A percentile compares a stretch with the other conserved stretches of the same genome.
Evolutionary conservation across 805 yeast genomes (phyloP).

Genomic region (Naumovozyma castellii): DNA sequence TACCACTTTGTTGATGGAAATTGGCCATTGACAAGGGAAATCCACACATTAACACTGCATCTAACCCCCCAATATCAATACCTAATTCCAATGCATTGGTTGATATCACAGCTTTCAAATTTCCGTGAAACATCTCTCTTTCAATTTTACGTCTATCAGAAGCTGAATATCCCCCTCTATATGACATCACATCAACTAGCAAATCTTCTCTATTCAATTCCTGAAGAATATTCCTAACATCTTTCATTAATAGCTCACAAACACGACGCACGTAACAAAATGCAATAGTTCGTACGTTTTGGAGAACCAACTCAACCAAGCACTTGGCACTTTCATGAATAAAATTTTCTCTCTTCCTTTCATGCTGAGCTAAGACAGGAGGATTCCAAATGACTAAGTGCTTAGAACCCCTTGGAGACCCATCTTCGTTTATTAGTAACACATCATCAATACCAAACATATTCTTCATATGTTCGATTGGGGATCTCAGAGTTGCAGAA

Average conservation of each 20-base stretch:
- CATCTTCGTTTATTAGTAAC: constrained; percentile 62
- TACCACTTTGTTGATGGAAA: constrained; percentile 90
- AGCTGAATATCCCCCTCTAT: constrained; percentile 90
- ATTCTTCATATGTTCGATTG: constrained; percentile 58
- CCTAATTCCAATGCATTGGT: constrained; percentile 95
- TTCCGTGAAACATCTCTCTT: constrained; percentile 80
- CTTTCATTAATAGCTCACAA: constrained; percentile 83
- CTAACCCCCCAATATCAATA: constrained; percentile 86
- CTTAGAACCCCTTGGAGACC: constrained; percentile 78
- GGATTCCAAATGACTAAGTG: constrained; percentile 79
- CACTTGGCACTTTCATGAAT: constrained; percentile 70
- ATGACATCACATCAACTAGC: constrained; percentile 70
- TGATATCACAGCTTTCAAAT: constrained; percentile 76
- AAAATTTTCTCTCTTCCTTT: constrained; percentile 55
- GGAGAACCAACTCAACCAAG: constrained; percentile 52
- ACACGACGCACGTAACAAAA: constrained; percentile 81
- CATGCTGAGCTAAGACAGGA: constrained; percentile 50
- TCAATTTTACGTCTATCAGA: constrained; percentile 82
- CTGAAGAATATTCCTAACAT: constrained; percentile 50
- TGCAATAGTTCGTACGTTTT: constrained; percentile 71
- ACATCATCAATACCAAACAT: constrained; percentile 62
- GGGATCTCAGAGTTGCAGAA: constrained; percentile 83
- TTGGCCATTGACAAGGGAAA: constrained; percentile 83
- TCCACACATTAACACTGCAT: constrained; percentile 86
- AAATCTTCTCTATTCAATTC: constrained; percentile 38